Evolutionary conservation across 495 filamentous ascomycete genomes (phyloP).

Genomic region (Corynascus novoguineensis): DNA sequence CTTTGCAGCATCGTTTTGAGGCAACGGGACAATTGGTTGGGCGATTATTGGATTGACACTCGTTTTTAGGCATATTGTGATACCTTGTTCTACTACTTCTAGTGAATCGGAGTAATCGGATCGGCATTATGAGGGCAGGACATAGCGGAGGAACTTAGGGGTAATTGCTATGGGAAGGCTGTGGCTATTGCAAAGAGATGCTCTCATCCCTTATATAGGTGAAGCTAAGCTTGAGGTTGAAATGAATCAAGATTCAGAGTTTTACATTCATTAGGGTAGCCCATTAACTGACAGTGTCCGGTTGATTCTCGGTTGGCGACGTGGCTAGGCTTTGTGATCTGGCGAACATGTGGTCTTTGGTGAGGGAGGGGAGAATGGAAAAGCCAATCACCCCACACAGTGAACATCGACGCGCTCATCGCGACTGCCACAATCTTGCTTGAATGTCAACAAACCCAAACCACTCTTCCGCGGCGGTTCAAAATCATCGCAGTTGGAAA

Average conservation of each 20-base stretch:
- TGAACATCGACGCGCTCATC: background rate
- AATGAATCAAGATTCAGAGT: too few relatives aligned
- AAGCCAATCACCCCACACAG: slow-evolving; percentile 3
- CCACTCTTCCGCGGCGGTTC: too few relatives aligned
- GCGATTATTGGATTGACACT: background rate
- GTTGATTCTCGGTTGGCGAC: too few relatives aligned
- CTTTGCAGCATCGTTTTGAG: background rate
- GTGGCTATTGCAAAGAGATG: too few relatives aligned
- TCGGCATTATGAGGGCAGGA: background rate
- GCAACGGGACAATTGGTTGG: background rate
- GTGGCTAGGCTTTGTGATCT: too few relatives aligned
- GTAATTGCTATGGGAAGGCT: too few relatives aligned
- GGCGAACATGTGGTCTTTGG: background rate
- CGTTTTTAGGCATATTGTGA: slow-evolving; percentile 11
- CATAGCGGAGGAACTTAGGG: background rate
- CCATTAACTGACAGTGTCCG: too few relatives aligned
- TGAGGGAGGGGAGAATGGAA: background rate
- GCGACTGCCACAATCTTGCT: background rate
- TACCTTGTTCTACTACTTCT: slow-evolving; percentile 7
- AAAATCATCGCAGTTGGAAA: too few relatives aligned
- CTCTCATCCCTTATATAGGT: too few relatives aligned
- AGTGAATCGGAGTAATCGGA: background rate
- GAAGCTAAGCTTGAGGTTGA: too few relatives aligned
- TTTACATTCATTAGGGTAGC: too few relatives aligned
- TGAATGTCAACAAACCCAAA: background rate